Evolutionary conservation across 2,329 filamentous ascomycete genomes (phyloP).

Genomic region (Colletotrichum chlorophyti): DNA sequence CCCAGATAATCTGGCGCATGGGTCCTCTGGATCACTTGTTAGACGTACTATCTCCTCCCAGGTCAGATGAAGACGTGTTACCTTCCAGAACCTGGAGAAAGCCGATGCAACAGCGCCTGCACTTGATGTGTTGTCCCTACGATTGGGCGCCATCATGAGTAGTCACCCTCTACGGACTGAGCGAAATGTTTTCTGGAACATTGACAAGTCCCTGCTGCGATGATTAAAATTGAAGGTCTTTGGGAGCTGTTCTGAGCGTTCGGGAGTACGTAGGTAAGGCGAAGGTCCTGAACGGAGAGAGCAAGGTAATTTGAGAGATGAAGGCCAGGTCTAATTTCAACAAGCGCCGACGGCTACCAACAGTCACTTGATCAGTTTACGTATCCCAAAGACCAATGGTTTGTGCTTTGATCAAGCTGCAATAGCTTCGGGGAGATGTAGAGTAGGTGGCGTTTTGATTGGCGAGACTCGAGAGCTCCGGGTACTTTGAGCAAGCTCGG

Average conservation of each 20-base stretch:
- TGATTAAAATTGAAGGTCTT: not conserved
- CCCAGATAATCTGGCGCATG: constrained; percentile 91
- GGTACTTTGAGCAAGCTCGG: not conserved
- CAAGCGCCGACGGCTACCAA: not conserved
- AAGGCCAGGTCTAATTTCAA: not conserved
- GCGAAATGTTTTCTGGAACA: constrained; percentile 46
- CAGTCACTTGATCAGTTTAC: constrained; percentile 21
- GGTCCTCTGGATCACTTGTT: constrained; percentile 63
- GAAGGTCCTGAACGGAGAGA: too few relatives aligned
- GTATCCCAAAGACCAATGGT: constrained; percentile 1
- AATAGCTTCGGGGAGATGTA: not conserved
- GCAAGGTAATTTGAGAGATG: not conserved
- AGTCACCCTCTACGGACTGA: constrained; percentile 51
- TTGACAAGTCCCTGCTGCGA: constrained; percentile 30
- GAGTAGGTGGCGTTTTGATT: constrained; percentile 10
- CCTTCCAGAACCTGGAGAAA: constrained; percentile 55
- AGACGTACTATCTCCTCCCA: constrained; percentile 2
- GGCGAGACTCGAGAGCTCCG: not conserved
- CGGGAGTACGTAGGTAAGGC: too few relatives aligned
- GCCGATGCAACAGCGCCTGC: constrained; percentile 36
- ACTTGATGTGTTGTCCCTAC: constrained; percentile 22
- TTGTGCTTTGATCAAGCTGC: not conserved
- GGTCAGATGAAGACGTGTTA: constrained; percentile 30
- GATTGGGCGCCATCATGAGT: constrained; percentile 46
- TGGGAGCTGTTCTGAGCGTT: not conserved